Base-by-base conservation (phyloP, 805 yeast genomes). In the Ascoidea asiatica region DNA sequence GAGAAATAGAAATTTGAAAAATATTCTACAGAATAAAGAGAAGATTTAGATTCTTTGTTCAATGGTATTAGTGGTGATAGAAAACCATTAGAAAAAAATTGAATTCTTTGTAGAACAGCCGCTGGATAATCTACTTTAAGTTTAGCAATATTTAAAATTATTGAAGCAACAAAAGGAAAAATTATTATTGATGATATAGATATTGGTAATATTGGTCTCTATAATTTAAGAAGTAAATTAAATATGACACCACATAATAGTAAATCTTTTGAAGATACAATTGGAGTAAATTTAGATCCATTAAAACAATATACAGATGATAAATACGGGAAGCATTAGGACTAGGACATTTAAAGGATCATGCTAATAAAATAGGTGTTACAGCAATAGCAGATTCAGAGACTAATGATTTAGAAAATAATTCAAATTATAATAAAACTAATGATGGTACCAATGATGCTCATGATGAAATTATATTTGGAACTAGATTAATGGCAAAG, bases 61-160 rank as follows among this genome's bases (percentile, higher is more conserved):
- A 72, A 65, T 38, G 56, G 69, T 37, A 63, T 80, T 37, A 56
- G 57, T 17, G 50, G 79, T 21, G 56, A 64, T 2, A 68, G 81
- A 39, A 61, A 68, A 19, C 64, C 82, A 2, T 59, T 64, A 22
- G 86, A 81, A 50, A 81, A 81, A 52, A 60, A 81, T 48, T 87
- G 88, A 44, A 76, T 81, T 52, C 86, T 80, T 42, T 88, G 88
- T 15, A 68, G 88, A 59, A 81, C 89, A 1, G 88, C 88, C 40
- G 85, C 89, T 3, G 89, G 89, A 43, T 79, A 79, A 50, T 73
- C 81, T 1, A 70, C 84, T 0, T 61, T 79, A 41, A 72, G 81
- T 1, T 58, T 79, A 44, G 80, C 84, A 1, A 55, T 79, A 6
- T 79, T 77, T 58, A 63, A 86, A 54, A 61, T 79, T 21, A 65